Evolutionary conservation across 2,329 filamentous ascomycete species (phyloP).

Genomic region (Ophiostoma ips): DNA sequence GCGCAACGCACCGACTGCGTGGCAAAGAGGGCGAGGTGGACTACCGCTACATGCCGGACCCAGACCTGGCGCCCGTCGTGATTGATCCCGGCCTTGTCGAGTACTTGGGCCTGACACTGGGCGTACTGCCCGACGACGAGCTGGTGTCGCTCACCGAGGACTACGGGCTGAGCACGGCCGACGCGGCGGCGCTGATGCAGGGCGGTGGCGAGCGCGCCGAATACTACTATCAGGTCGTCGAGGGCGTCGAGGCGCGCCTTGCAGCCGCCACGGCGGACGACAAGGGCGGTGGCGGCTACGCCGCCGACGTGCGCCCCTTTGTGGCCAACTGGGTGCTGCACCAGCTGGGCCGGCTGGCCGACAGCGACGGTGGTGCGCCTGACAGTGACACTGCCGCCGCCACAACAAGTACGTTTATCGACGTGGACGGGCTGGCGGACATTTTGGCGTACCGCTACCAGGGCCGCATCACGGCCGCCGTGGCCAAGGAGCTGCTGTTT

Average conservation of each 20-base stretch:
- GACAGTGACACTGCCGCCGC: constrained; percentile 34
- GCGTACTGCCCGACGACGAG: constrained; percentile 58
- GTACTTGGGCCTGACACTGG: constrained; percentile 48
- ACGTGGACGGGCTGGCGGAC: constrained; percentile 33
- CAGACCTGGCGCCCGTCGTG: constrained; percentile 69
- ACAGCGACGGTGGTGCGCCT: constrained; percentile 22
- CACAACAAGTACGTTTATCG: constrained; percentile 22
- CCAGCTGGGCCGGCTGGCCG: constrained; percentile 54
- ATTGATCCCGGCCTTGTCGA: constrained; percentile 58
- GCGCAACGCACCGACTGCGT: constrained; percentile 65
- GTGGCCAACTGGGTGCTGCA: constrained; percentile 58
- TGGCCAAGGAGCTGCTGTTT: constrained; percentile 45
- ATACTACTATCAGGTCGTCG: constrained; percentile 61
- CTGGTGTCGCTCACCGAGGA: constrained; percentile 44
- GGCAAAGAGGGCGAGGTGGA: constrained; percentile 96
- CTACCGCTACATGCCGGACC: constrained; percentile 97
- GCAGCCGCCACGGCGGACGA: background rate
- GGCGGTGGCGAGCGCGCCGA: constrained; percentile 69
- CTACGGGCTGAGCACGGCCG: constrained; percentile 63
- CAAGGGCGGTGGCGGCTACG: constrained; percentile 13
- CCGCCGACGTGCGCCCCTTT: constrained; percentile 28
- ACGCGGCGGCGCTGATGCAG: constrained; percentile 68
- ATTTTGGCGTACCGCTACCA: constrained; percentile 34
- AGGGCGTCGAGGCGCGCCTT: constrained; percentile 24
- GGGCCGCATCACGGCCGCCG: constrained; percentile 38